Base-by-base conservation (phyloP, 352 stramenopile species). In the Phytophthora megakarya region DNA sequence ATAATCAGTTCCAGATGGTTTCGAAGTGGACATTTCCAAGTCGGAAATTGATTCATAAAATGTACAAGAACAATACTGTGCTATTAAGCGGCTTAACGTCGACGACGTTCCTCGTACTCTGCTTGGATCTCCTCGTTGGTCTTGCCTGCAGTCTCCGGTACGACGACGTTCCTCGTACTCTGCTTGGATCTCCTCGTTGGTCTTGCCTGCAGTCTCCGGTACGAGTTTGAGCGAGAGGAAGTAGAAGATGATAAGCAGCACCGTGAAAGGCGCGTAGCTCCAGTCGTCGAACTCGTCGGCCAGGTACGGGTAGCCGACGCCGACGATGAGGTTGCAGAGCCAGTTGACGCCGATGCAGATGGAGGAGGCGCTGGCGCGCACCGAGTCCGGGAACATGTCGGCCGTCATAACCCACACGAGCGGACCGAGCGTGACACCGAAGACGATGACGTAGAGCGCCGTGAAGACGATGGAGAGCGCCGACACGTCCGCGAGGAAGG, bases 41-140 rank as follows among this genome's bases (percentile, higher is more conserved):
- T n/a, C n/a, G 15, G 25, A 23, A n/a, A n/a, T 51, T 52, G 39
- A 47, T 43, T 32, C 16, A 47, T 15, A 18, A 49, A 37, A 37
- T 50, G 43, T 50, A 50, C 43, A 50, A 50, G 33, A 50, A 35
- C 23, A 26, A 15, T 35, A 35, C 30, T 35, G 30, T 35, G 8
- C 30, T 11, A 11, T 11, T 35, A 35, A 35, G 16, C 46, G 44
- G 16, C 26, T 33, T 53, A 65, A 19, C 42, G 55, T 23, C 37
- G 45, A 45, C 58, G 65, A 26, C 57, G 68, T 23, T 72, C 65
- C 3, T 69, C 61, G 65, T 79, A 84, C 61, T 84, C 71, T 25
- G 64, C 51, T 51, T 77, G 76, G 45, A 88, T 83, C 59, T 86
- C 72, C 23, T 80, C 73, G 52, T 79, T 81, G 12, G 77, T 81